phyloP scores from a whole-genome alignment of 2,329 filamentous ascomycete genomes.

The Lecanicillium sp. region DNA sequence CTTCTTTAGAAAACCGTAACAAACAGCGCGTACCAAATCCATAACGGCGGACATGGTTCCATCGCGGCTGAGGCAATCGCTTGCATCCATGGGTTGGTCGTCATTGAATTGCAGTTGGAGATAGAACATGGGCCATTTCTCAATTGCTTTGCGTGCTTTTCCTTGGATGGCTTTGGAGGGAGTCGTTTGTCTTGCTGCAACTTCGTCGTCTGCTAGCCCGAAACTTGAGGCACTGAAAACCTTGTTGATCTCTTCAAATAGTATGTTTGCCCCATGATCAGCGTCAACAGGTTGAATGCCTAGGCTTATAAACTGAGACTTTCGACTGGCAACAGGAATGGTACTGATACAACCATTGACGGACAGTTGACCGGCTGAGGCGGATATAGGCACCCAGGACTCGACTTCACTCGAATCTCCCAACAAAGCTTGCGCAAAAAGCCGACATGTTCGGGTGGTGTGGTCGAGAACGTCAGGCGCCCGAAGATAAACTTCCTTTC shows the following conservation, averaged over 20 bases:
- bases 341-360: slow-evolving; percentile 67
- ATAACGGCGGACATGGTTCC: slow-evolving; percentile 35
- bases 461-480: slow-evolving; percentile 14
- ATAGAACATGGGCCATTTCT: slow-evolving; percentile 85
- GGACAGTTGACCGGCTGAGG: slow-evolving; percentile 51
- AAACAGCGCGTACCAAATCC: slow-evolving; percentile 61
- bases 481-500: slow-evolving; percentile 30
- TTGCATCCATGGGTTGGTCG: slow-evolving; percentile 24
- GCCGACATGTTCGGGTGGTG: slow-evolving; percentile 26
- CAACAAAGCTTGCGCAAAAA: slow-evolving; percentile 61
- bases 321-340: slow-evolving; percentile 61
- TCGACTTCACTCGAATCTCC: slow-evolving; percentile 41
- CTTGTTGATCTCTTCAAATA: slow-evolving; percentile 74
- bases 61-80: slow-evolving; percentile 13
- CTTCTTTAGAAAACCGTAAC: slow-evolving; percentile 67
- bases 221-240: slow-evolving; percentile 73
- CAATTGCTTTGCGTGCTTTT: slow-evolving; percentile 57
- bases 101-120: slow-evolving; percentile 51
- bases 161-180: background rate
- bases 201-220: slow-evolving; percentile 51
- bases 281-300: slow-evolving; percentile 60
- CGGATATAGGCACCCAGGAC: slow-evolving; percentile 65
- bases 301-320: slow-evolving; percentile 73
- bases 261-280: slow-evolving; percentile 48
- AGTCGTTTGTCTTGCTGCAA: slow-evolving; percentile 20